These are phyloP conservation scores for Backusella mclennaniae DNA, from an alignment of 192 early-diverging fungal species.

Conservation along the genomic window DNA sequence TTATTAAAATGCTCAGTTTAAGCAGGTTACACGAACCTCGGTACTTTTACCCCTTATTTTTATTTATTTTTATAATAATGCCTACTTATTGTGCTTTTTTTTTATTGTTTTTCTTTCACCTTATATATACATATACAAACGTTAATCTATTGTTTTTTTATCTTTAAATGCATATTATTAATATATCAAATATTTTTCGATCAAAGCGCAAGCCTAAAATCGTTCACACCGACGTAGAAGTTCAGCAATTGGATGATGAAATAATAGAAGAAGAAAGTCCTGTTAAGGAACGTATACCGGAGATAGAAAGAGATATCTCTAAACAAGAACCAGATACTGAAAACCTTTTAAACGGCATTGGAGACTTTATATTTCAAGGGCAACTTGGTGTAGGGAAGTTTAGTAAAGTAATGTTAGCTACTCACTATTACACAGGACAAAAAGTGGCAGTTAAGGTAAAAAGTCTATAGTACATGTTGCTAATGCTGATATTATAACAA, in stretches of 20 bases:
- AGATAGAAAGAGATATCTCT: not conserved
- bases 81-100: not conserved
- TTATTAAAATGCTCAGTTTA: not conserved
- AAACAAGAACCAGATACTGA: not conserved
- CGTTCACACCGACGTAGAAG: not conserved
- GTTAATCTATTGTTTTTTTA: not conserved
- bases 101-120: not conserved
- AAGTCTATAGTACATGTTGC: not conserved
- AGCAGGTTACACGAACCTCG: not conserved
- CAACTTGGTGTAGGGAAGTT: constrained; percentile 81
- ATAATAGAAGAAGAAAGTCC: not conserved
- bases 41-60: not conserved
- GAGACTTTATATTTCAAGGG: constrained; percentile 74
- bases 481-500: not conserved
- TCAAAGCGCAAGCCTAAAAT: not conserved
- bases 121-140: not conserved
- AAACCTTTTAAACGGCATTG: constrained; percentile 38
- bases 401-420: constrained; percentile 73
- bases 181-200: not conserved
- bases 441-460: constrained; percentile 35
- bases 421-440: constrained; percentile 50
- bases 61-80: not conserved
- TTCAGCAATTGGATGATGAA: not conserved
- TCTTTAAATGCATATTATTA: not conserved
- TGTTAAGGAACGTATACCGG: not conserved